Evolutionary conservation across 2,329 filamentous ascomycete genomes (phyloP).

Genomic region (Thielaviopsis ethacetica): DNA sequence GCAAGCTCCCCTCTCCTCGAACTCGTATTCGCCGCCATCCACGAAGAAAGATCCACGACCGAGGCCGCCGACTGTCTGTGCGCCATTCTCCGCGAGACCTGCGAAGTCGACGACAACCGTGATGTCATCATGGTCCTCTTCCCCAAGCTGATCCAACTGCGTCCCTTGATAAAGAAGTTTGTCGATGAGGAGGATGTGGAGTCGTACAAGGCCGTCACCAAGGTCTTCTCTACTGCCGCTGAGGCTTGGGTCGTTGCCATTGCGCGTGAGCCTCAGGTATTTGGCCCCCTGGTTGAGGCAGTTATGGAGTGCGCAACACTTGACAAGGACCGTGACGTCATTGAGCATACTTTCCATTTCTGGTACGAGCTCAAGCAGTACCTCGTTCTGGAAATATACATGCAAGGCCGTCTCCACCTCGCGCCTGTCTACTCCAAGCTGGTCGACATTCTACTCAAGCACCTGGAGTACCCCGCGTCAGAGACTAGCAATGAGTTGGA

Average conservation of each 20-base stretch:
- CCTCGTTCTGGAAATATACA: constrained; percentile 77
- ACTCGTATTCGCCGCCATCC: constrained; percentile 61
- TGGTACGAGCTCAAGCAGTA: constrained; percentile 99
- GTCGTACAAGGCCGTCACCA: constrained; percentile 72
- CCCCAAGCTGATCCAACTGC: constrained; percentile 60
- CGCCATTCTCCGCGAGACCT: constrained; percentile 78
- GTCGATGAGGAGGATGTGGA: constrained; percentile 73
- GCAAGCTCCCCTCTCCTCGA: constrained; percentile 74
- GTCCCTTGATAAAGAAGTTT: constrained; percentile 57
- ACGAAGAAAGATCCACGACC: constrained; percentile 63
- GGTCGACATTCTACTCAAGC: constrained; percentile 82
- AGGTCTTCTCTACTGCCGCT: constrained; percentile 82
- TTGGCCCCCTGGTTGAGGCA: constrained; percentile 71
- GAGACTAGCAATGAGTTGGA: constrained; percentile 62
- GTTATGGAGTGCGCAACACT: constrained; percentile 81
- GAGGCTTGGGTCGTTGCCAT: constrained; percentile 90
- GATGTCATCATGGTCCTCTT: constrained; percentile 69
- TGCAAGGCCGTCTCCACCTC: constrained; percentile 59
- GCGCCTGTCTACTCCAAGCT: constrained; percentile 74
- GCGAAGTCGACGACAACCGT: constrained; percentile 82
- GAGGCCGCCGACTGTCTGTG: constrained; percentile 85
- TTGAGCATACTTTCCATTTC: constrained; percentile 87
- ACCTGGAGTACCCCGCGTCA: constrained; percentile 71
- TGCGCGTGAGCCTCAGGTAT: constrained; percentile 65
- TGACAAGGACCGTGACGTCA: constrained; percentile 79